A percentile compares a stretch with the other conserved stretches of the same genome.
Evolutionary conservation across 1,139 yeast species (phyloP).

Genomic region (Geotrichum fermentans): DNA sequence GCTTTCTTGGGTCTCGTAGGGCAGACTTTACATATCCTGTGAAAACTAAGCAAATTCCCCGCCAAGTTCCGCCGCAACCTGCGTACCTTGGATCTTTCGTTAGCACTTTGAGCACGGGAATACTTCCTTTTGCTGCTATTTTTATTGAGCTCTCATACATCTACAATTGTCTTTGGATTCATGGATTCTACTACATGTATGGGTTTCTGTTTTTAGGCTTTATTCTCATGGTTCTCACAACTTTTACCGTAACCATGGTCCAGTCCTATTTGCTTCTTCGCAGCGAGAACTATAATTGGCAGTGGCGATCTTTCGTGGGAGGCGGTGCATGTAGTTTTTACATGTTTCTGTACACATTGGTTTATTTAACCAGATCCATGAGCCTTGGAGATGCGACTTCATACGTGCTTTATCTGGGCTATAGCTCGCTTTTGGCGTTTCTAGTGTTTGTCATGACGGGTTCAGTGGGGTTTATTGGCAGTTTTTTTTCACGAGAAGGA

Average conservation of each 20-base stretch:
- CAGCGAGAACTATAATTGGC: constrained; percentile 93
- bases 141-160: constrained; percentile 90
- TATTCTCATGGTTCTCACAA: constrained; percentile 74
- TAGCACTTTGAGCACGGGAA: constrained; percentile 71
- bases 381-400: constrained; percentile 75
- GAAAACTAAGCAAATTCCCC: constrained; percentile 81
- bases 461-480: constrained; percentile 74
- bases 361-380: constrained; percentile 45
- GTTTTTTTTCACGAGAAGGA: constrained; percentile 71
- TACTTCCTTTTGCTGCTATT: constrained; percentile 91
- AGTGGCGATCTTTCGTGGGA: constrained; percentile 84
- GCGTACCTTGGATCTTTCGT: constrained; percentile 70
- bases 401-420: constrained; percentile 74
- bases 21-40: constrained; percentile 65
- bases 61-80: constrained; percentile 92
- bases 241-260: constrained; percentile 73
- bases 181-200: constrained; percentile 92
- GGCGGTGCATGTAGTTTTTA: constrained; percentile 90
- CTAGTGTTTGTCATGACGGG: constrained; percentile 81
- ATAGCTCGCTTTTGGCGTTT: constrained; percentile 65
- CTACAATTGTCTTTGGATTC: constrained; percentile 88
- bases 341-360: constrained; percentile 75
- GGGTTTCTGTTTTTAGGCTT: constrained; percentile 91
- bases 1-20: constrained; percentile 67
- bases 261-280: constrained; percentile 81